Conservation (phyloP, 129 eudicot genomes). For the Artemisia annua region DNA sequence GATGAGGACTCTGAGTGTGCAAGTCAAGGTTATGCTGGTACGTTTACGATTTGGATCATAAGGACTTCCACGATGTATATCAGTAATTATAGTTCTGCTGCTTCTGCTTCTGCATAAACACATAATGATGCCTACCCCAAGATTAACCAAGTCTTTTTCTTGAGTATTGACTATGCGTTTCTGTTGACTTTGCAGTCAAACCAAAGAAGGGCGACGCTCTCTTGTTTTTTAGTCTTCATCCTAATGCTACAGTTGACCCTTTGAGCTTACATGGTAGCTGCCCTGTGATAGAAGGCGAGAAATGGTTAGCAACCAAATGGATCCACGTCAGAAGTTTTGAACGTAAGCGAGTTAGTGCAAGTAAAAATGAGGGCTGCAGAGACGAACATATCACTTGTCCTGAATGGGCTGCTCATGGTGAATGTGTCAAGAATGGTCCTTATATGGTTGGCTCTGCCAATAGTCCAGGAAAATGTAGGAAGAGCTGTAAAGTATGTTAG, state of each 20-base stretch:
- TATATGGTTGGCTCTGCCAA: conserved; percentile 62
- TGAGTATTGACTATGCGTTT: not conserved
- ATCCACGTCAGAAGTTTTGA: conserved; percentile 74
- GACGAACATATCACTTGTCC: conserved; percentile 48
- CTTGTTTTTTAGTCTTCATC: conserved; percentile 77
- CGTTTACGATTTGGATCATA: not conserved
- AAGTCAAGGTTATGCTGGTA: conserved; percentile 53
- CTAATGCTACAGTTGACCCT: conserved; percentile 58
- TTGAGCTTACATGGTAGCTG: conserved; percentile 83
- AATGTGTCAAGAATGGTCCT: conserved; percentile 61
- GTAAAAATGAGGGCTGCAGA: conserved; percentile 35
- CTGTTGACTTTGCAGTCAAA: conserved; percentile 59
- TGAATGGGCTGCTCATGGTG: conserved; percentile 66
- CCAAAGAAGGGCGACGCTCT: conserved; percentile 76
- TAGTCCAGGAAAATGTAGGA: conserved; percentile 48
- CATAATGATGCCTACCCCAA: no score
- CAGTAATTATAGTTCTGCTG: no score
- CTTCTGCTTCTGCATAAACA: no score
- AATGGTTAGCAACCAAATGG: conserved; percentile 96
- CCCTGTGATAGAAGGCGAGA: conserved; percentile 82
- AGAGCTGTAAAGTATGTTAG: conserved; percentile 72
- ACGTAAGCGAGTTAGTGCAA: conserved; percentile 7
- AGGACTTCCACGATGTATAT: not conserved
- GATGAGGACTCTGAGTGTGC: conserved; percentile 76
- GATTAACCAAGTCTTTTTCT: not conserved